A percentile compares a stretch with the other conserved stretches of the same genome.
phyloP scores from a whole-genome alignment of 23 red algal species.

The Gracilaria domingensis region DNA sequence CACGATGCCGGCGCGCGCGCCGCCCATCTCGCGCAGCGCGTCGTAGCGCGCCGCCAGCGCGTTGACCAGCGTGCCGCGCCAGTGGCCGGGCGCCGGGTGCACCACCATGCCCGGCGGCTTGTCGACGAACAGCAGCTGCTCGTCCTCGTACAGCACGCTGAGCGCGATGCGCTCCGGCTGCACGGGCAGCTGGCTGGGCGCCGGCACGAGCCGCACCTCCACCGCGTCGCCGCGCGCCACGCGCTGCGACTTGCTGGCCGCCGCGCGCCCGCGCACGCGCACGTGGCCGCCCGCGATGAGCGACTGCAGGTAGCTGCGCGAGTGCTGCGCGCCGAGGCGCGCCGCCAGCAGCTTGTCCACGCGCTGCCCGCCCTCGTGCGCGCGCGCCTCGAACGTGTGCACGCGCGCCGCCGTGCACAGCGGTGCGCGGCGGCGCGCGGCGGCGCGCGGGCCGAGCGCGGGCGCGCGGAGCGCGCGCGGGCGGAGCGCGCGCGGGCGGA shows the following conservation, averaged over 20 bases:
- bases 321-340: constrained; percentile 34
- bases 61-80: constrained; percentile 94
- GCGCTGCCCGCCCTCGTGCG: constrained; percentile 49
- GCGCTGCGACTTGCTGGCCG: constrained; percentile 48
- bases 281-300: constrained; percentile 69
- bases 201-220: constrained; percentile 40
- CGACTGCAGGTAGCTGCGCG: constrained; percentile 78
- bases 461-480: background rate
- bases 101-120: constrained; percentile 85
- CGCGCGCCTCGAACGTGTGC: constrained; percentile 13
- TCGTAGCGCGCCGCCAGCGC: constrained; percentile 79
- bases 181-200: constrained; percentile 36
- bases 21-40: background rate
- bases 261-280: constrained; percentile 38
- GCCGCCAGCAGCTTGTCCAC: constrained; percentile 80
- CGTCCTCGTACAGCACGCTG: constrained; percentile 81
- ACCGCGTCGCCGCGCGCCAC: constrained; percentile 31
- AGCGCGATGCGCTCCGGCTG: constrained; percentile 54
- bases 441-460: background rate
- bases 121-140: constrained; percentile 69
- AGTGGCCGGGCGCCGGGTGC: constrained; percentile 91
- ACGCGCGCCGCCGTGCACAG: background rate
- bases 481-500: background rate
- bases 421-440: background rate
- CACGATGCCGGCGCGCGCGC: constrained; percentile 83